Conservation (phyloP, 2,329 filamentous ascomycete genomes). For the Fusarium coicis region DNA sequence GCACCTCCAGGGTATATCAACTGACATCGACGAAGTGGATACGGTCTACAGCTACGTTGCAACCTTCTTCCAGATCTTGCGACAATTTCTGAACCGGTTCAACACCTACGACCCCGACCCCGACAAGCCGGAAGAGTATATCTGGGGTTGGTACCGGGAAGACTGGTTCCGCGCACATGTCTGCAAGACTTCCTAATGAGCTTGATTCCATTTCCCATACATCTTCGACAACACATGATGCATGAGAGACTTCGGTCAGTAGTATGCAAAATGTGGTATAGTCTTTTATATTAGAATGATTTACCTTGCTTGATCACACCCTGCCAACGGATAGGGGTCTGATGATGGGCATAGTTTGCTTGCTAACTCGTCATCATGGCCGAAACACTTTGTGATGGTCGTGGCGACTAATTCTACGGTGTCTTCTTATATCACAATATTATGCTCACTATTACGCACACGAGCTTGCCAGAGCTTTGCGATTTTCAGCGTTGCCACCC, state of each 20-base stretch:
- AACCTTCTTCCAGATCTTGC: too few relatives aligned
- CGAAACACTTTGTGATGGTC: background rate
- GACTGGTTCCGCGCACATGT: too few relatives aligned
- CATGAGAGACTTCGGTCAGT: background rate
- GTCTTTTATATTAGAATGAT: background rate
- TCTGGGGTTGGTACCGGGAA: too few relatives aligned
- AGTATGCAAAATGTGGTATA: background rate
- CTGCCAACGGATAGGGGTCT: background rate
- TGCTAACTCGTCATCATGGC: background rate
- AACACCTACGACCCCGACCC: too few relatives aligned
- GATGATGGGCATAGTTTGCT: background rate
- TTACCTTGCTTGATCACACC: background rate
- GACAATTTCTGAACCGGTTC: too few relatives aligned
- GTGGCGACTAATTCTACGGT: accelerated
- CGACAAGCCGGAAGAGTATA: too few relatives aligned
- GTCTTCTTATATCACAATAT: background rate
- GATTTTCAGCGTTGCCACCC: background rate
- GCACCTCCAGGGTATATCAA: background rate
- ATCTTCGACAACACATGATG: background rate
- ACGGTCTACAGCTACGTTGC: too few relatives aligned
- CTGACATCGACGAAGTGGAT: too few relatives aligned
- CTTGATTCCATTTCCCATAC: background rate
- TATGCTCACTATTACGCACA: background rate
- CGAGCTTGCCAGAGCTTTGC: background rate
- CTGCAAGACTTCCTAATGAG: background rate